Conservation (phyloP, 2,329 filamentous ascomycete genomes). For the Botryotinia calthae region DNA sequence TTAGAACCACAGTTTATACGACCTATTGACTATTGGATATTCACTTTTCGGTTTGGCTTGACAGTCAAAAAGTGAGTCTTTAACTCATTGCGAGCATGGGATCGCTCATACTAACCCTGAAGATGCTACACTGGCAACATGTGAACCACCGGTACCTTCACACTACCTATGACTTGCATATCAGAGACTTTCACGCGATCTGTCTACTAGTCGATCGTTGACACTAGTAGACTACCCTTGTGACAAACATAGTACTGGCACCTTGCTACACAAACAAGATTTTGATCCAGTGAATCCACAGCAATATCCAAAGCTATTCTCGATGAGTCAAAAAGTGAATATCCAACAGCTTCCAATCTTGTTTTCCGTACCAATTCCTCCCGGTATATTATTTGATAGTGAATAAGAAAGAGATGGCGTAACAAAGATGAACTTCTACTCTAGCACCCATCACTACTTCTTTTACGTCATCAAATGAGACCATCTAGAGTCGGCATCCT, state of each 20-base stretch:
- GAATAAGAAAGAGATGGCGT: not conserved
- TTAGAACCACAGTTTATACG: not conserved
- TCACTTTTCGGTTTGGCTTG: not conserved
- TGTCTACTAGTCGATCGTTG: not conserved
- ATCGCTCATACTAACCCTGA: not conserved
- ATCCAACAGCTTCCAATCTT: not conserved
- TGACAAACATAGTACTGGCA: not conserved
- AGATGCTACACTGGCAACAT: not conserved
- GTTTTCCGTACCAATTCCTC: not conserved
- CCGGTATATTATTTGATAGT: not conserved
- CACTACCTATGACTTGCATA: not conserved
- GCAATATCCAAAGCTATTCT: not conserved
- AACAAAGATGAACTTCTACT: not conserved
- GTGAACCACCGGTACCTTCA: not conserved
- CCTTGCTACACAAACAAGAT: not conserved
- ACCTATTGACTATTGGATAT: not conserved
- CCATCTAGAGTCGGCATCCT: not conserved
- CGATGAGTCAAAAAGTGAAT: not conserved
- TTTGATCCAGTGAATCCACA: not conserved
- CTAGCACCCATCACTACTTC: not conserved
- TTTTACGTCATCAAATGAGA: not conserved
- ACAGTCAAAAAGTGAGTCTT: not conserved
- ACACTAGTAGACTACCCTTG: not conserved
- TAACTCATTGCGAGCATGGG: not conserved
- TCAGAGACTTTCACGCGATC: not conserved